Base-by-base conservation (phyloP, 164 flowering plant genomes). In the Annona squamosa region DNA sequence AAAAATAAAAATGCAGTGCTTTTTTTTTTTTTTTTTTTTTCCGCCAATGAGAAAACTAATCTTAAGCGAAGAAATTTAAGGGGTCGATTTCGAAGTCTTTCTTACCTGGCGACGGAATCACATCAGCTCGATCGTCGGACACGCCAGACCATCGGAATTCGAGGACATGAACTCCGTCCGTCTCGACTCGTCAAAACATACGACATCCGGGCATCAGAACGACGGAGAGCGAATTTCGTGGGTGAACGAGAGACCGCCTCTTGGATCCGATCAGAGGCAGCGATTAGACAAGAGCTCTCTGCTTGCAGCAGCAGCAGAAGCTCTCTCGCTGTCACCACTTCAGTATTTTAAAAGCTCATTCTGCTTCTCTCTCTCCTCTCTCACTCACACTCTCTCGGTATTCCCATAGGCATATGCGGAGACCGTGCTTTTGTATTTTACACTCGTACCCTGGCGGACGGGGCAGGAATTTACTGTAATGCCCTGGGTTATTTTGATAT, bases 241-340 rank as follows among this genome's bases (percentile, higher is more conserved):
- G 13, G 26, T 17, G 41, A 19, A 37, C 5, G 46, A 45, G 52
- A 68, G 48, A 72, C 48, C 37, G 37, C 6, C 70, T 68, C 19
- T 66, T 46, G 63, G 63, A 73, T 65, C 75, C 57, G 47, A 63
- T 65, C 63, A 44, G 69, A 65, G 63, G 65, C 3, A 7, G 42
- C 2, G 63, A 65, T 52, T 41, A 7, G 44, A 48, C 19, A 44
- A 42, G 67, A 71, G 56, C 65, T 45, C 75, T 48, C n/a, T 3
- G n/a, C 19, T 47, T 47, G 45, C 52, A 10, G 59, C 10, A 52
- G 59, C 59, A 26, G 37, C 37, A 26, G 37, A 0, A 26, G 9
- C 17, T 52, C 7, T 52, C 59, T 52, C 13, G 10, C 37, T 26
- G 37, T 26, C 37, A 26, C 37, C 37, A 26, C 37, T 26, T 26